Evolutionary conservation across 2,329 filamentous ascomycete species (phyloP).

Genomic region (Phyllosticta ampelicida): DNA sequence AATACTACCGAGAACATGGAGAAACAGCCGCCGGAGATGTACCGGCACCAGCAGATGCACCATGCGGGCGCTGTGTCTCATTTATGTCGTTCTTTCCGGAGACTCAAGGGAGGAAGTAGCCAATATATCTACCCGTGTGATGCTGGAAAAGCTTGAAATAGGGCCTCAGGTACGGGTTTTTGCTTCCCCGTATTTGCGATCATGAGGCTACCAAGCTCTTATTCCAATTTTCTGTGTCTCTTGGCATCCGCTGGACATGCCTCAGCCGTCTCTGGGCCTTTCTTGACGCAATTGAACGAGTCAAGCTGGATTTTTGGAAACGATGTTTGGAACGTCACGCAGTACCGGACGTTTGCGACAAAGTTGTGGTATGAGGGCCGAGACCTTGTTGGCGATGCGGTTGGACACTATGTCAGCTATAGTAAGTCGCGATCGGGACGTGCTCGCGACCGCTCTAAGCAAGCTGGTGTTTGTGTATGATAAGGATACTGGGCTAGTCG

Average conservation of each 20-base stretch:
- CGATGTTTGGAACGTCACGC: constrained; percentile 33
- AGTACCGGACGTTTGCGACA: constrained; percentile 27
- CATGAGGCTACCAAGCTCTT: not conserved
- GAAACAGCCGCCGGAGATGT: not conserved
- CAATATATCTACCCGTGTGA: not conserved
- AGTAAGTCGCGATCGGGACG: constrained; percentile 26
- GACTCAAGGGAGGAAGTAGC: not conserved
- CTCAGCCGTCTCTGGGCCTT: constrained; percentile 13
- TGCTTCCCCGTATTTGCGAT: not conserved
- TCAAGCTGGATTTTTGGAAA: constrained; percentile 31
- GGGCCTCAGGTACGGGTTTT: not conserved
- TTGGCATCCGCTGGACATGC: not conserved
- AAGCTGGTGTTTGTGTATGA: too few relatives aligned
- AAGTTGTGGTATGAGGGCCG: constrained; percentile 32
- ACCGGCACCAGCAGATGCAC: not conserved
- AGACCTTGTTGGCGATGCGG: constrained; percentile 32
- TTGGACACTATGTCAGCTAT: constrained; percentile 37
- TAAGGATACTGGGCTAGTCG: not conserved
- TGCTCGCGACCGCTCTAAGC: too few relatives aligned
- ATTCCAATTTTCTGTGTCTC: not conserved
- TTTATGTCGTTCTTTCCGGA: not conserved
- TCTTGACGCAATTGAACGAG: constrained; percentile 23
- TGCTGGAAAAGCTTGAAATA: not conserved
- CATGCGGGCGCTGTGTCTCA: not conserved
- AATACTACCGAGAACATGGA: not conserved